Conservation (phyloP, 371 early-diverging fungal genomes). For the Mucor saturninus region DNA sequence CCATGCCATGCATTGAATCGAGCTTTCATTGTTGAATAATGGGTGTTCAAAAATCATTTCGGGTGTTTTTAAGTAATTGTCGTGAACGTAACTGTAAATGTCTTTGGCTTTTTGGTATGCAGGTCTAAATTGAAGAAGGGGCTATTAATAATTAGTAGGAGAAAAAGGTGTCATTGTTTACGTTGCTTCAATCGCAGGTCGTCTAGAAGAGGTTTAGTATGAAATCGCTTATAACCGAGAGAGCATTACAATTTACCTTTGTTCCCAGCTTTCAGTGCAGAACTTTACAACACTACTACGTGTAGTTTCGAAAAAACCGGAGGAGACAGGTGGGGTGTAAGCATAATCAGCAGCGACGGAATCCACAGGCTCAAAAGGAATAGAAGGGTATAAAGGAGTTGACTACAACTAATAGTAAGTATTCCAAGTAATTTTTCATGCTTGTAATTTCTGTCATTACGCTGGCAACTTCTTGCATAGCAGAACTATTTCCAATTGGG, state of each 20-base stretch:
- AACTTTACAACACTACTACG: neutral
- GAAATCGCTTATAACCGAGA: neutral
- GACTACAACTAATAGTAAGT: neutral
- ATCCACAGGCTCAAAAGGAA: conserved; percentile 10
- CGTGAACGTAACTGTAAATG: conserved; percentile 10
- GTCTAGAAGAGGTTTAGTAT: conserved; percentile 2
- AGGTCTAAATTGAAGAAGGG: neutral
- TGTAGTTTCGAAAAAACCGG: conserved; percentile 4
- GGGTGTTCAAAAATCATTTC: conserved; percentile 5
- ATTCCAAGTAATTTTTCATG: neutral
- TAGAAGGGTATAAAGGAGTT: conserved; percentile 32
- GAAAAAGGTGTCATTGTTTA: neutral
- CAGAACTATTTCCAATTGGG: conserved; percentile 10
- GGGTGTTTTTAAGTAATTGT: neutral
- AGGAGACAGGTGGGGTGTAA: neutral
- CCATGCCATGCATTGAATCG: conserved; percentile 51
- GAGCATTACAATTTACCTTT: conserved; percentile 10
- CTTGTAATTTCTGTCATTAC: conserved; percentile 2
- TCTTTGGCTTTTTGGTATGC: conserved; percentile 18
- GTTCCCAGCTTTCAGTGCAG: conserved; percentile 6
- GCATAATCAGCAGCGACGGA: conserved; percentile 8
- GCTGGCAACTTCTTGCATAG: conserved; percentile 6
- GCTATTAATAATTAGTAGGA: neutral
- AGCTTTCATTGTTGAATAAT: conserved; percentile 9
- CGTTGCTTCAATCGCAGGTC: conserved; percentile 10